Percentiles rank a stretch among this genome's conserved stretches.
Evolutionary conservation across 768 basidiomycete species (phyloP).

Genomic region (Hericium rajendrae): DNA sequence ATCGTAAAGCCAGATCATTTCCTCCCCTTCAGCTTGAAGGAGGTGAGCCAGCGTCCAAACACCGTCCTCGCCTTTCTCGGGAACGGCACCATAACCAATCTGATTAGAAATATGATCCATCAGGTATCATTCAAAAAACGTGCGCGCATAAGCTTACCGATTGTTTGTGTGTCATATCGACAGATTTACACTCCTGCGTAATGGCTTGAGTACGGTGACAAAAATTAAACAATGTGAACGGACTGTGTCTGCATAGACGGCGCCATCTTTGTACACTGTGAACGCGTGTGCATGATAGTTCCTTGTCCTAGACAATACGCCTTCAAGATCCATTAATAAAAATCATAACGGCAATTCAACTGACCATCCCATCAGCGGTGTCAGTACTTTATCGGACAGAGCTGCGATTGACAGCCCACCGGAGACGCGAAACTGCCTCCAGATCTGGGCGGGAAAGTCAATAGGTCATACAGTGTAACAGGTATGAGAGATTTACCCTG

Average conservation of each 20-base stretch:
- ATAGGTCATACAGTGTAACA: too few relatives aligned
- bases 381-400: conserved; percentile 1
- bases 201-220: not conserved
- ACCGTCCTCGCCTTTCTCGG: not conserved
- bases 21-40: conserved; percentile 1
- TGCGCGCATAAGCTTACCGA: not conserved
- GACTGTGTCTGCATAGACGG: conserved; percentile 1
- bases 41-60: conserved; percentile 4
- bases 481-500: not conserved
- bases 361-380: conserved; percentile 4
- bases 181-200: not conserved
- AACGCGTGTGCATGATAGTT: conserved; percentile 4
- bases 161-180: conserved; percentile 3
- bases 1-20: conserved; percentile 3
- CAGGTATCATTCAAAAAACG: not conserved
- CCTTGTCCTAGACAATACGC: not conserved
- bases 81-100: not conserved
- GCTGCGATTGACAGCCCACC: conserved; percentile 2
- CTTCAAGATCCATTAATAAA: not conserved
- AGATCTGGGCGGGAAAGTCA: not conserved
- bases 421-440: conserved; percentile 4
- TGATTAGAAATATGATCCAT: not conserved
- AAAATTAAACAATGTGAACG: not conserved
- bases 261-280: conserved; percentile 2
- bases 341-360: not conserved